Conservation (phyloP, 306 rosid species). For the Gillenia trifoliata region DNA sequence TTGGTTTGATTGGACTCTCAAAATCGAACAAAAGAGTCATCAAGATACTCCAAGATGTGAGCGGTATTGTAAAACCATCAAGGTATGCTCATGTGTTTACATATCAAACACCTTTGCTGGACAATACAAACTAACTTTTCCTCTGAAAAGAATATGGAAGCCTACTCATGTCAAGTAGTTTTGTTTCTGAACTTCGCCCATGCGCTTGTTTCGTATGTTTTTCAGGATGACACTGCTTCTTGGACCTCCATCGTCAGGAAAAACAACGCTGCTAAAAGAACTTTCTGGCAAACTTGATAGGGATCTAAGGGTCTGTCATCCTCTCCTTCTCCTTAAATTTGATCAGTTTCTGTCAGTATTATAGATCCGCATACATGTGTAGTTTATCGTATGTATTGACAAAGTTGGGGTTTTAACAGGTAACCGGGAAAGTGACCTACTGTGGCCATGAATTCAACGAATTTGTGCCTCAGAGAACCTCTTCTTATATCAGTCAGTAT, state of each 20-base stretch:
- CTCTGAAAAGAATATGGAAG: neutral
- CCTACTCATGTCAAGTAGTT: neutral
- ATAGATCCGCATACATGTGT: neutral
- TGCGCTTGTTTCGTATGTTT: neutral
- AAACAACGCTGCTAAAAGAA: slow-evolving; percentile 56
- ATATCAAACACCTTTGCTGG: neutral
- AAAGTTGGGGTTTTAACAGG: slow-evolving; percentile 26
- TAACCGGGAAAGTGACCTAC: slow-evolving; percentile 59
- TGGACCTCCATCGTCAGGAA: slow-evolving; percentile 69
- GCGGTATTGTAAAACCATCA: slow-evolving; percentile 63
- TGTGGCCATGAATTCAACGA: slow-evolving; percentile 74
- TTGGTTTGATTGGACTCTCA: slow-evolving; percentile 47
- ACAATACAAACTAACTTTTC: neutral
- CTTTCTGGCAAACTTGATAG: slow-evolving; percentile 55
- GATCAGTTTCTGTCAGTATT: neutral
- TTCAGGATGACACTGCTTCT: slow-evolving; percentile 67
- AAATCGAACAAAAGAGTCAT: slow-evolving; percentile 53
- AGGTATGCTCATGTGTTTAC: slow-evolving; percentile 30
- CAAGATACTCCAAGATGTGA: slow-evolving; percentile 54
- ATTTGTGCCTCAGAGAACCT: slow-evolving; percentile 74
- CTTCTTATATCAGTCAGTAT: slow-evolving; percentile 74
- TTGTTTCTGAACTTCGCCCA: neutral
- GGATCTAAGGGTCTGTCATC: slow-evolving; percentile 46
- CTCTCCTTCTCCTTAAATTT: neutral
- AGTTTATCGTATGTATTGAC: neutral